A percentile compares a stretch with the other conserved stretches of the same genome.
Conservation (phyloP, 352 stramenopile species). For the Globisporangium alternatum region DNA sequence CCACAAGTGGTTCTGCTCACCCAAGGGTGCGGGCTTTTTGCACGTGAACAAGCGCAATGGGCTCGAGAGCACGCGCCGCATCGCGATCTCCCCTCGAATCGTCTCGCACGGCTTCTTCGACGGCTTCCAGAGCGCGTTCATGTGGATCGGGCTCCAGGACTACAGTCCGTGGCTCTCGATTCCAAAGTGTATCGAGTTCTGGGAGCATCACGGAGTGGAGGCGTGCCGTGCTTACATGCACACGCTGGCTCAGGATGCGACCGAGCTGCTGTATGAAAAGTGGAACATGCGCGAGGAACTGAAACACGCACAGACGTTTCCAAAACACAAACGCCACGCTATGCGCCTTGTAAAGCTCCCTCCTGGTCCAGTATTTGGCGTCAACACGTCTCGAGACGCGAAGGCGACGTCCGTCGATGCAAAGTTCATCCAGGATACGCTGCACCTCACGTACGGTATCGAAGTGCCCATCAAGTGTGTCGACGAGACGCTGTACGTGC, state of each 20-base stretch:
- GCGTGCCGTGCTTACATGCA: constrained; percentile 23
- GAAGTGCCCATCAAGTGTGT: constrained; percentile 94
- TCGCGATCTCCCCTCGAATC: constrained; percentile 62
- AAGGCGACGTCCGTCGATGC: constrained; percentile 78
- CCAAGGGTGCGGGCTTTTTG: constrained; percentile 86
- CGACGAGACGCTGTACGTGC: constrained; percentile 80
- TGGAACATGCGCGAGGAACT: constrained; percentile 55
- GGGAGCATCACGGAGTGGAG: constrained; percentile 48
- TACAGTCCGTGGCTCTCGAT: constrained; percentile 87
- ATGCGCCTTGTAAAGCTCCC: constrained; percentile 78
- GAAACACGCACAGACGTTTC: constrained; percentile 29
- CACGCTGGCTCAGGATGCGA: constrained; percentile 42
- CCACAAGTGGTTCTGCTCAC: constrained; percentile 94
- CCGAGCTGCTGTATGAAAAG: constrained; percentile 51
- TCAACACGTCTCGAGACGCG: constrained; percentile 18
- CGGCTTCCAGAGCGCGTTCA: constrained; percentile 88
- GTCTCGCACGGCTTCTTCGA: constrained; percentile 91
- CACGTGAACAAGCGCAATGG: constrained; percentile 55
- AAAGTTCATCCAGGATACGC: constrained; percentile 89
- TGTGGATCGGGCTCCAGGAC: constrained; percentile 93
- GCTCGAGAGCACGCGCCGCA: constrained; percentile 15
- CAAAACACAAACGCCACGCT: constrained; percentile 58
- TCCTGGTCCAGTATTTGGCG: constrained; percentile 46
- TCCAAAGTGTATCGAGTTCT: constrained; percentile 84
- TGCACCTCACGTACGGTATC: constrained; percentile 76